phyloP scores from a whole-genome alignment of 2,329 filamentous ascomycete genomes.

The Cladobotryum protrusum region DNA sequence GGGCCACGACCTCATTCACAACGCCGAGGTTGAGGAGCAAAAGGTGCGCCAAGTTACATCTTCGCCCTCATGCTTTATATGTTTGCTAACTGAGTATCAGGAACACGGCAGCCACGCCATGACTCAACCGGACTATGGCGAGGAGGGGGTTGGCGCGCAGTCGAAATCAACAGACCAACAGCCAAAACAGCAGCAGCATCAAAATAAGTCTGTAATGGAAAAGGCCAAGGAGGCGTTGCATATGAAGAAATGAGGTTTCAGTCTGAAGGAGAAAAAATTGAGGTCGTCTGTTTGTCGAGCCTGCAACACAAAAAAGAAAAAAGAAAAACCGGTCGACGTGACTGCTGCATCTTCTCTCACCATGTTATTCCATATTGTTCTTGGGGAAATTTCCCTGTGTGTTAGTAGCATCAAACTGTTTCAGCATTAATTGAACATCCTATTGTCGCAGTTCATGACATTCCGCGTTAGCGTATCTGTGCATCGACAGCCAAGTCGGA shows the following conservation, averaged over 20 bases:
- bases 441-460: too few species aligned
- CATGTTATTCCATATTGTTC: too few species aligned
- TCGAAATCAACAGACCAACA: background rate
- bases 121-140: conserved; percentile 9
- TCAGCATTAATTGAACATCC: too few species aligned
- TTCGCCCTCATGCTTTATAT: background rate
- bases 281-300: too few species aligned
- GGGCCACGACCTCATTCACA: conserved; percentile 29
- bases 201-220: conserved; percentile 8
- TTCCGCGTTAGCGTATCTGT: too few species aligned
- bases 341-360: too few species aligned
- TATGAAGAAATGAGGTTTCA: conserved; percentile 8
- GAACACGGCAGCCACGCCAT: conserved; percentile 9
- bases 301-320: too few species aligned
- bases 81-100: background rate
- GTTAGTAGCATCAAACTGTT: too few species aligned
- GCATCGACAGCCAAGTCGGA: too few species aligned
- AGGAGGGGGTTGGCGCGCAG: background rate
- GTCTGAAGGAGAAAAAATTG: background rate
- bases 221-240: conserved; percentile 12
- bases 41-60: conserved; percentile 5
- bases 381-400: too few species aligned
- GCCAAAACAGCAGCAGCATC: background rate
- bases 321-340: too few species aligned
- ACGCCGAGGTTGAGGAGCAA: conserved; percentile 29